Evolutionary conservation across 768 basidiomycete genomes (phyloP), one percentile per base, ranked within the genome.

Genomic region (Rhizopogon vesiculosus): DNA sequence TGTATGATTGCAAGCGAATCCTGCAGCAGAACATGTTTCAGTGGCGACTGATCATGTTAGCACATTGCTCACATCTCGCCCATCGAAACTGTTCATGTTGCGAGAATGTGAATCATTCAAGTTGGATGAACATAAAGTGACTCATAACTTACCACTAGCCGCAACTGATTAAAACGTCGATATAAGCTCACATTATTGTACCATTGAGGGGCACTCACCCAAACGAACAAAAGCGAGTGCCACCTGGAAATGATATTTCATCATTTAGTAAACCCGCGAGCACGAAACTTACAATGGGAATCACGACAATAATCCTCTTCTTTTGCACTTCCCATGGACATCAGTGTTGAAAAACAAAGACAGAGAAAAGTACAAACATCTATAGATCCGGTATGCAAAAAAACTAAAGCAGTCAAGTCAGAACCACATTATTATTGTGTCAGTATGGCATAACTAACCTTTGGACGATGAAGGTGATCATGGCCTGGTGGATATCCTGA

Each of bases 321-420:
- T 41, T 45, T 35, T 63, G 60, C 45, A 66, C 65, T 66, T 38
- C 8, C 8, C 25, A 42, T 4, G 9, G 3, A 3, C 6, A 38
- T 48, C 10, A 54, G 42, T 41, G 13, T 39, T 31, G 12, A n/a
- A 16, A 19, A 7, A n/a, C 4, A 53, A 3, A 15, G 7, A 35
- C 15, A 39, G 7, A 8, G 38, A 16, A 35, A 42, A 2, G n/a
- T 12, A 53, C 25, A 7, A 18, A 66, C 65, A 41, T 59, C 42
- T 56, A 44, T 68, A 62, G 58, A 66, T 68, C 25, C 65, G 64
- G 46, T 66, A 46, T 13, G 56, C 57, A 45, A 68, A 66, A 53
- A 64, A 68, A 38, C 65, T 66, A n/a, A 40, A 38, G 28, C 13
- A 41, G 6, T 25, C 9, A 8, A 28, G 12, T 7, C 10, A 62